Evolutionary conservation across 78 protist genomes (phyloP), one percentile per base, ranked within the genome.

Genomic region (Dictyostelium purpureum): DNA sequence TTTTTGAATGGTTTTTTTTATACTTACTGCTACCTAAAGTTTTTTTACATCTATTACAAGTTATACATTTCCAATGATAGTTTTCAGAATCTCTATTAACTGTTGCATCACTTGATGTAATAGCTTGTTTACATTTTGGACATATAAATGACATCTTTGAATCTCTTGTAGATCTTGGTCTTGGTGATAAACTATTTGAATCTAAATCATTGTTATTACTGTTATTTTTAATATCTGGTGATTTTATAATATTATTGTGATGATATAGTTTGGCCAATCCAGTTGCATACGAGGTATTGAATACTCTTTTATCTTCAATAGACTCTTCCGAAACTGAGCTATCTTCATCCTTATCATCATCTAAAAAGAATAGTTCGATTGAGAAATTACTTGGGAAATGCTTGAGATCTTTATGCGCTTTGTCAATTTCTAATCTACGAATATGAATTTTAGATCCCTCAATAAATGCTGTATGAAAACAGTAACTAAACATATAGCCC

Each of bases 391-490:
- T 45, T 31, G 45, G 92, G n/a, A 85, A 85, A 73, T 85, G 92
- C 35, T 90, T 92, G 42, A 73, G 43, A 88, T 96, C 97, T 66
- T 94, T 93, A 78, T 88, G 79, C 52, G 93, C 90, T 78, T 95
- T 96, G 74, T 96, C 97, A 35, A 96, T 63, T 47, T 91, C 97
- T 16, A 61, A 31, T 70, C 92, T 82, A 40, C 67, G 11, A n/a
- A 94, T 70, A 11, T 42, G 75, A 14, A 94, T 24, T 35, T 5
- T 28, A 11, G 49, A 6, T 16, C 88, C 81, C 9, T 79, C 57
- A 2, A 95, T 47, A 45, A 96, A 95, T 35, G 89, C 96, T 7
- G 98, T 96, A 77, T 96, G 93, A 89, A 96, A 89, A 95, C 98
- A 96, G 56, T 95, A 92, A 40, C 81, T 75, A 87, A 93, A 94